Evolutionary conservation across 176 grass and related monocot species (phyloP), one percentile per base, ranked within the genome.

Genomic region (Urochloa ruziziensis): DNA sequence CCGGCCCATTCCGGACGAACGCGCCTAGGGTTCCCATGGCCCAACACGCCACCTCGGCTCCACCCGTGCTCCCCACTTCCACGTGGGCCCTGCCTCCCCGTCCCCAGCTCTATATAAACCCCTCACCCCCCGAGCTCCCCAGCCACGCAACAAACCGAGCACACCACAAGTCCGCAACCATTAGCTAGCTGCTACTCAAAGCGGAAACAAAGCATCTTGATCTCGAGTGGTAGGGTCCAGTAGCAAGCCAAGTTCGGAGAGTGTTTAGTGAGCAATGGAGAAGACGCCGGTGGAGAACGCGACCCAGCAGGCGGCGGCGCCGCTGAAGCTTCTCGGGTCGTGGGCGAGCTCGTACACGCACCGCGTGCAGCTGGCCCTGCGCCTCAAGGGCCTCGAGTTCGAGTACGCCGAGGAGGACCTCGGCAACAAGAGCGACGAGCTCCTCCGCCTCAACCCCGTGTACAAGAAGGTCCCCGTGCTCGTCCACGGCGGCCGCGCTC

Each of bases 281-380:
- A 83, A 84, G 61, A 14, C 33, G 1, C 4, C 24, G 14, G n/a
- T n/a, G n/a, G 82, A 77, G 73, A 83, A 79, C 1, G 62, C 53
- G 1, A 54, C 7, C 0, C 29, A 28, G 29, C 19, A 25, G 21
- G 3, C 19, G 12, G 16, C 35, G 32, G 46, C 68, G 17, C 72
- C 80, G 10, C 83, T 91, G 76, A 93, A 89, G 83, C 88, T 96
- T 62, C 75, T 89, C 9, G 94, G 94, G 21, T 96, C 94, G 48
- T 96, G 91, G 91, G 94, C 94, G 67, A 96, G 94, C 80, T 96
- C 94, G 16, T 96, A 96, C 94, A 96, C 94, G 47, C 94, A 96
- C 83, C 88, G 94, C 30, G 94, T 96, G 58, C 94, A 96, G 86
- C 88, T 96, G 44, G 94, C 91, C 23, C 61, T 96, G 48, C 91